A percentile compares a stretch with the other conserved stretches of the same genome.
These are phyloP conservation scores for Sporothrix inflata DNA, from an alignment of 2,329 filamentous ascomycete genomes.

Conservation along the genomic window DNA sequence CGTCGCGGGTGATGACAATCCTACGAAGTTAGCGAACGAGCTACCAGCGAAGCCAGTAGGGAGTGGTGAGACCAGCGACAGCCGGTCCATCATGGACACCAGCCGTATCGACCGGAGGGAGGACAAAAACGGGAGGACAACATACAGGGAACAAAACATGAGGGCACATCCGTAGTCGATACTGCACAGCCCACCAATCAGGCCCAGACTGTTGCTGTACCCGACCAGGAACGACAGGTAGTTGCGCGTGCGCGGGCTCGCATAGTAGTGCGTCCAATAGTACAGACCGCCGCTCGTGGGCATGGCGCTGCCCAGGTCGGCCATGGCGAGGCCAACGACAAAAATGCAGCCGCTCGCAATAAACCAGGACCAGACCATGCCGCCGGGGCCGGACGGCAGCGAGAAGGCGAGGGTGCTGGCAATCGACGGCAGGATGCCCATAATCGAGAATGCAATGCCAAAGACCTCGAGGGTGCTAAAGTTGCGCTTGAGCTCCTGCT, in stretches of 20 bases:
- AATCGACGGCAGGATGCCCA: conserved; percentile 64
- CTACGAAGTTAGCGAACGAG: conserved; percentile 31
- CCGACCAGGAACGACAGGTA: conserved; percentile 63
- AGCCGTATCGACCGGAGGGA: background rate
- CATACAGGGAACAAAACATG: conserved; percentile 60
- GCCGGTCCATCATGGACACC: background rate
- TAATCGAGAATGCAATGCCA: conserved; percentile 62
- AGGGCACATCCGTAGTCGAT: conserved; percentile 61
- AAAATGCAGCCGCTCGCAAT: conserved; percentile 61
- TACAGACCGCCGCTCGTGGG: conserved; percentile 63
- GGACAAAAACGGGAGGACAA: background rate
- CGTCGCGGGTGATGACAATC: conserved; percentile 60
- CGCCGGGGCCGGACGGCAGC: conserved; percentile 61
- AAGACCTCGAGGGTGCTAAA: conserved; percentile 67
- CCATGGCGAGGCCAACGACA: conserved; percentile 62
- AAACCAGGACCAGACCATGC: conserved; percentile 67
- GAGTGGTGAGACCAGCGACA: background rate
- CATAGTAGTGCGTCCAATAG: conserved; percentile 64
- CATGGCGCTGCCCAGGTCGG: conserved; percentile 57
- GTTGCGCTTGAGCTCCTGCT: conserved; percentile 64
- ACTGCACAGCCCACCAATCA: conserved; percentile 64
- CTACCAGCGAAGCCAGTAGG: no score
- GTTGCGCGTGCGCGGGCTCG: conserved; percentile 57
- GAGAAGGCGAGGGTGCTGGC: conserved; percentile 62
- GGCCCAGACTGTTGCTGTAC: conserved; percentile 63